phyloP scores from a whole-genome alignment of 305 asterid genomes.

The Salvia sclarea region DNA sequence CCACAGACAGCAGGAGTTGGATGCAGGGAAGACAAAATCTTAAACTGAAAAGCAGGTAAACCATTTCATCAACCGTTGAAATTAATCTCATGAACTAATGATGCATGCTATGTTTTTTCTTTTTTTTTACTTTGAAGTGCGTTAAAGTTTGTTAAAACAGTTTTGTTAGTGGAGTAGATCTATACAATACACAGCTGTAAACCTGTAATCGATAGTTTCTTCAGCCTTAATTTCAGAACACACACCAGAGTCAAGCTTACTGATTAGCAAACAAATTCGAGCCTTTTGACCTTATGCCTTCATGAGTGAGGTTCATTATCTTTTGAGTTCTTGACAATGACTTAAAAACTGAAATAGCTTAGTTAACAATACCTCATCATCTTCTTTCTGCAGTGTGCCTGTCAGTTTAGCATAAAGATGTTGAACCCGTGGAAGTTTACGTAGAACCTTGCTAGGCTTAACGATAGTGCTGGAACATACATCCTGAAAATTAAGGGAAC shows the following conservation, averaged over 20 bases:
- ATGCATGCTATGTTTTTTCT: background rate
- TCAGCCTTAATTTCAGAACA: background rate
- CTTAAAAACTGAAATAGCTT: background rate
- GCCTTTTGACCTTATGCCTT: background rate
- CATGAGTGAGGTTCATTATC: background rate
- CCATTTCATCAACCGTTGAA: constrained; percentile 3
- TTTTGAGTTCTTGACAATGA: background rate
- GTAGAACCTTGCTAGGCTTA: constrained; percentile 78
- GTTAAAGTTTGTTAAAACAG: background rate
- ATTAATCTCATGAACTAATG: background rate
- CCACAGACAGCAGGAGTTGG: constrained; percentile 99
- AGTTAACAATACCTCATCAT: constrained; percentile 68
- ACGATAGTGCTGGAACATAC: constrained; percentile 61
- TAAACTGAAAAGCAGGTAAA: constrained; percentile 58
- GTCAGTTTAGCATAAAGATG: constrained; percentile 88
- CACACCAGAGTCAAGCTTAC: background rate
- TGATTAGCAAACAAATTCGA: background rate
- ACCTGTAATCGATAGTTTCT: background rate
- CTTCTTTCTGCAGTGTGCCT: constrained; percentile 66
- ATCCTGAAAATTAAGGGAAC: constrained; percentile 43
- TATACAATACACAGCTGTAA: no score
- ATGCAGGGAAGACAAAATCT: constrained; percentile 82
- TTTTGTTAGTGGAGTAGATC: background rate
- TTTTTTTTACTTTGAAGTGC: no score
- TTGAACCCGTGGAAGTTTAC: constrained; percentile 83